phyloP scores from a whole-genome alignment of 345 rosid genomes.

The Clausena lansium region DNA sequence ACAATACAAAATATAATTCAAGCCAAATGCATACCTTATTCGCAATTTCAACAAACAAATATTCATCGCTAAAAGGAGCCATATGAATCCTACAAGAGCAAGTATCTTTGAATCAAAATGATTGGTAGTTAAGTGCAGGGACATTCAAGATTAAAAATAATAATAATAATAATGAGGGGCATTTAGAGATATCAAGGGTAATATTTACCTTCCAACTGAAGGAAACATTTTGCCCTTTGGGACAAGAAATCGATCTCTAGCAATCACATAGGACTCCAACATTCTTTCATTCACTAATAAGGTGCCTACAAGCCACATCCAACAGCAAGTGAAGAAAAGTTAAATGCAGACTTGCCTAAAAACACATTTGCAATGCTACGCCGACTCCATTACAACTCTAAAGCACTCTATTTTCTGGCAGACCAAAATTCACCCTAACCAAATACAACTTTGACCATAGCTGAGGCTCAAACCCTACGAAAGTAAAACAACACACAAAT shows the following conservation, averaged over 20 bases:
- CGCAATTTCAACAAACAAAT: constrained; percentile 92
- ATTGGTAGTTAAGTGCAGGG: background rate
- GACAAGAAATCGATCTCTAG: constrained; percentile 88
- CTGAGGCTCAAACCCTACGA: background rate
- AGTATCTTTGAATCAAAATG: constrained; percentile 8
- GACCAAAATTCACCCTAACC: constrained; percentile 2
- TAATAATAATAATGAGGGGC: background rate
- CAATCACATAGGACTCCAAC: constrained; percentile 96
- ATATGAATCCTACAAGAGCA: constrained; percentile 84
- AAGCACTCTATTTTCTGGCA: background rate
- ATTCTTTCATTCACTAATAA: constrained; percentile 93
- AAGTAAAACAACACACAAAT: background rate
- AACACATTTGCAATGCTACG: background rate
- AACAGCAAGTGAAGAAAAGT: background rate
- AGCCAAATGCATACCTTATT: constrained; percentile 67
- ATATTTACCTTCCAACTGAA: constrained; percentile 76
- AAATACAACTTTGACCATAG: background rate
- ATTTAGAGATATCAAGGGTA: background rate
- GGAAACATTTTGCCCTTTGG: constrained; percentile 98
- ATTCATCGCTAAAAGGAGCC: constrained; percentile 99
- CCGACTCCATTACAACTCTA: constrained; percentile 3
- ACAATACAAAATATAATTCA: background rate
- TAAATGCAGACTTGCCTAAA: background rate
- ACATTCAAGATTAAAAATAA: constrained; percentile 3
- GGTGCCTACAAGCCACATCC: constrained; percentile 59